A percentile compares a stretch with the other conserved stretches of the same genome.
phyloP scores from a whole-genome alignment of 208 protist genomes.

The Naegleria gruberi region DNA sequence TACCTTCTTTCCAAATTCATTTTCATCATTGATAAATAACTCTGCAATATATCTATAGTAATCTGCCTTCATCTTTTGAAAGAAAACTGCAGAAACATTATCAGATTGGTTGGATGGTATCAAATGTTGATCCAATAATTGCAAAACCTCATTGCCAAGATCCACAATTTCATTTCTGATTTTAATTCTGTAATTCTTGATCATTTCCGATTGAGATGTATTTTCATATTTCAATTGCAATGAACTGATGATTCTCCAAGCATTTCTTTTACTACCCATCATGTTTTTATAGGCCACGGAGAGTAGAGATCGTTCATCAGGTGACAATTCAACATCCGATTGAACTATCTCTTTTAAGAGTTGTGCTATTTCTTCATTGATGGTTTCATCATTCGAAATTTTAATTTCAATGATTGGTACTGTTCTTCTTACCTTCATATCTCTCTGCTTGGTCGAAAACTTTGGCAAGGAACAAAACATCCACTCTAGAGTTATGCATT shows the following conservation, averaged over 20 bases:
- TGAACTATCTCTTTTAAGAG: constrained; percentile 94
- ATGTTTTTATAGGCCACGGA: constrained; percentile 99
- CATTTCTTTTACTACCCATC: constrained; percentile 93
- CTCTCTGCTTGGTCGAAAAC: no score
- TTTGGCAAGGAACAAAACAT: no score
- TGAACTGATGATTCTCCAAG: constrained; percentile 93
- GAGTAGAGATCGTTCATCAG: constrained; percentile 98
- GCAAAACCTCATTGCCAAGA: background rate
- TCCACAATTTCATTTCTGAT: background rate
- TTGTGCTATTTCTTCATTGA: no score
- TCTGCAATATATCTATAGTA: background rate
- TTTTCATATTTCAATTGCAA: constrained; percentile 79
- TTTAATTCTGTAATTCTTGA: background rate
- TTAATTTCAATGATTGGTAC: no score
- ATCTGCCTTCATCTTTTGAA: background rate
- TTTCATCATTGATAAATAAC: no score
- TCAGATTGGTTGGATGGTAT: background rate
- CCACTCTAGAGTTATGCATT: no score
- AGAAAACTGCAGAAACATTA: background rate
- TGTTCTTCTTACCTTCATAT: no score
- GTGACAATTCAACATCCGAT: constrained; percentile 78
- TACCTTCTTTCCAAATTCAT: background rate
- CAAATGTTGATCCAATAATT: background rate
- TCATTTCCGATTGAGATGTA: background rate
- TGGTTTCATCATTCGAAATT: no score